phyloP scores from a whole-genome alignment of 257 asterid species.

The Solanum megistacrolobum region DNA sequence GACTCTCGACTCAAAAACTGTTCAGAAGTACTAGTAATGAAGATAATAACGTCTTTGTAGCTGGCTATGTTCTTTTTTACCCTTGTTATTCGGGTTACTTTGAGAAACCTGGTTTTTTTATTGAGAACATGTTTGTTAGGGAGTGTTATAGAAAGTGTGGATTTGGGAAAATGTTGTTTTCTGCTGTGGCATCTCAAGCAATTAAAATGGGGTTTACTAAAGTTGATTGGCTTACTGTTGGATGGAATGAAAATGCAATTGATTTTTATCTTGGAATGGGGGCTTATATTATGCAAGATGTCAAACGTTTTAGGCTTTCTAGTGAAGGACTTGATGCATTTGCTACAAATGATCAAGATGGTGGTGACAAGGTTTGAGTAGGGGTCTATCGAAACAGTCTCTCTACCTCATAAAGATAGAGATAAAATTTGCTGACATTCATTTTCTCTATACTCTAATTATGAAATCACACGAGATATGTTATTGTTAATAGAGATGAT shows the following conservation, averaged over 20 bases:
- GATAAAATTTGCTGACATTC: no score
- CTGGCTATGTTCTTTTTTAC: slow-evolving; percentile 7
- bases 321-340: slow-evolving; percentile 5
- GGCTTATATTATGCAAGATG: background rate
- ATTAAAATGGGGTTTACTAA: slow-evolving; percentile 1
- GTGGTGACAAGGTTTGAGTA: background rate
- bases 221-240: slow-evolving; percentile 8
- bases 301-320: slow-evolving; percentile 9
- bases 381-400: background rate
- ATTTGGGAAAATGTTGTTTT: slow-evolving; percentile 4
- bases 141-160: slow-evolving; percentile 6
- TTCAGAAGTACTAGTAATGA: background rate
- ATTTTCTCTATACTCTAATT: background rate
- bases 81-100: slow-evolving; percentile 9
- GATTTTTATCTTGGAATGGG: slow-evolving; percentile 6
- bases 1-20: no score
- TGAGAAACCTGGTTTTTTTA: background rate
- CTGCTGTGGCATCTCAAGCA: slow-evolving; percentile 8
- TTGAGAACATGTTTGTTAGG: slow-evolving; percentile 7
- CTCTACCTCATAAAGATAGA: background rate
- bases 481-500: background rate
- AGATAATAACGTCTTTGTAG: background rate
- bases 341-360: background rate
- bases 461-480: background rate
- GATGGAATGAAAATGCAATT: background rate